Evolutionary conservation across 2,329 filamentous ascomycete species (phyloP).

Genomic region (Ophiostoma perfectum): DNA sequence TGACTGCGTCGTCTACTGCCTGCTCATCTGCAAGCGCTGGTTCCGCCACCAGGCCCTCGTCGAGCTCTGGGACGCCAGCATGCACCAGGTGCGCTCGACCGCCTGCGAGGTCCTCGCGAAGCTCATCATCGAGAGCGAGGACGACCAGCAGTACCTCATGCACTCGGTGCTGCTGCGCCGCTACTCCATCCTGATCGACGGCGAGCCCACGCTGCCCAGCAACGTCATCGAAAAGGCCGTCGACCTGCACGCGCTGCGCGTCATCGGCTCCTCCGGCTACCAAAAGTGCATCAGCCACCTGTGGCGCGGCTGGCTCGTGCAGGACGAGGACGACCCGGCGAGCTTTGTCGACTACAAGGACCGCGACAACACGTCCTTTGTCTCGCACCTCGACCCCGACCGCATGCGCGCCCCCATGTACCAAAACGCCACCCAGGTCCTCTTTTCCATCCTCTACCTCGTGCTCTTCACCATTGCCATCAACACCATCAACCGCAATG

Average conservation of each 20-base stretch:
- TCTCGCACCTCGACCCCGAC: constrained; percentile 83
- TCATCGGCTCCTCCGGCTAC: constrained; percentile 90
- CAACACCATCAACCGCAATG: constrained; percentile 83
- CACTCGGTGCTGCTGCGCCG: constrained; percentile 78
- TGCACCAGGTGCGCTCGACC: constrained; percentile 70
- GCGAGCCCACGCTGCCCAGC: constrained; percentile 63
- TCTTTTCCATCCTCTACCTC: constrained; percentile 78
- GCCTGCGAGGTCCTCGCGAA: constrained; percentile 94
- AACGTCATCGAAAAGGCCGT: constrained; percentile 94
- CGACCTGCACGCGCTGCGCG: constrained; percentile 78
- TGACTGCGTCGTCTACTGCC: constrained; percentile 76
- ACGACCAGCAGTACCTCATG: constrained; percentile 71
- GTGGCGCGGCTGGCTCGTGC: constrained; percentile 95
- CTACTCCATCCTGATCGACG: constrained; percentile 74
- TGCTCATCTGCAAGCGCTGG: constrained; percentile 66
- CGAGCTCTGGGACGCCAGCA: constrained; percentile 88
- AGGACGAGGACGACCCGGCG: constrained; percentile 86
- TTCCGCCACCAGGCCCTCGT: constrained; percentile 72
- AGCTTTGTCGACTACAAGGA: constrained; percentile 83
- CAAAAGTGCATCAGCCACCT: constrained; percentile 91
- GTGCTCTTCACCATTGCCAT: constrained; percentile 83
- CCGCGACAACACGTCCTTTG: constrained; percentile 71
- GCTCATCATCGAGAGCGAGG: constrained; percentile 75
- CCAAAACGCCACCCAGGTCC: constrained; percentile 82
- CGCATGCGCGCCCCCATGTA: constrained; percentile 89